Evolutionary conservation across 163 green algal species (phyloP), one percentile per base, ranked within the genome.

Genomic region (Chlorella variabilis): DNA sequence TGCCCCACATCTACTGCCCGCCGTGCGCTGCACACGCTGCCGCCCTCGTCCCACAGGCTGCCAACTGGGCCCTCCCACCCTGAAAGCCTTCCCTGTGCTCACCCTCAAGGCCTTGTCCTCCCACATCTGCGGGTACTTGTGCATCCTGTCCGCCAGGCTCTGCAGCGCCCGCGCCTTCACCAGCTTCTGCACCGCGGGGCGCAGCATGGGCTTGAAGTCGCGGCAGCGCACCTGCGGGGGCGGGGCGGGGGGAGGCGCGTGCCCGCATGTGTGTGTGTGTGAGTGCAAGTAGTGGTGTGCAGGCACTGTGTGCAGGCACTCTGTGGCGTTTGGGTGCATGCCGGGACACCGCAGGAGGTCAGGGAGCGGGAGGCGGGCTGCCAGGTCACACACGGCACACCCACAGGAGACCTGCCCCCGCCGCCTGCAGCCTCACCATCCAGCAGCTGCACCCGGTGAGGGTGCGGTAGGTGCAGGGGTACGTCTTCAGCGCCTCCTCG

Each of bases 391-490:
- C n/a, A n/a, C n/a, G n/a, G n/a, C n/a, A n/a, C n/a, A n/a, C 7
- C 8, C 59, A 11, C n/a, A 38, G 27, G 59, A 13, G 25, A 25
- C 8, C 36, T 36, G 15, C 42, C n/a, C n/a, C n/a, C n/a, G n/a
- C n/a, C n/a, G n/a, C n/a, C n/a, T n/a, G n/a, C n/a, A n/a, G n/a
- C 25, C 65, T 27, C 42, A 85, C 59, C 70, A 76, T 85, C 80
- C 80, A 85, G 29, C 45, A 66, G 8, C 25, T 71, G 80, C 80
- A 85, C 21, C 29, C 56, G 48, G 61, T 77, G 62, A 81, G 56
- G 61, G 71, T 85, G 71, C 80, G 71, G 48, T 81, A 75, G 34
- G 80, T 85, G 71, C 71, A 85, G 61, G 80, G 80, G 61, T 58
- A 77, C 34, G 48, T 66, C n/a, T 38, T 48, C 58, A 85, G 71